phyloP scores from a whole-genome alignment of 1,284 basidiomycete species.

The Leccinum pachyderme region DNA sequence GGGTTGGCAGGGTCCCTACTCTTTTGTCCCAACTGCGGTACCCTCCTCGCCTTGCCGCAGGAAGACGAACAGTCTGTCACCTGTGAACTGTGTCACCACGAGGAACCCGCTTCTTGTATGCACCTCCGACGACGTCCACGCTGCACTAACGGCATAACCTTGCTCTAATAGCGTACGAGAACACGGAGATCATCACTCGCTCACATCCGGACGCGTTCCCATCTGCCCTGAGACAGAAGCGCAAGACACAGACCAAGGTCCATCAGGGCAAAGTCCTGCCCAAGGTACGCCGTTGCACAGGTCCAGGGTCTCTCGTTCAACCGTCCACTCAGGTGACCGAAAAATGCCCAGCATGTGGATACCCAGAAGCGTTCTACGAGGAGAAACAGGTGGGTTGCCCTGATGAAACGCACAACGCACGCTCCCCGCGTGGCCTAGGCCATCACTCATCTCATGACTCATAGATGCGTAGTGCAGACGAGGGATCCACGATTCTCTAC shows the following conservation, averaged over 20 bases:
- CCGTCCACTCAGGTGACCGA: slow-evolving; percentile 70
- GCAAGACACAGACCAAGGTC: slow-evolving; percentile 86
- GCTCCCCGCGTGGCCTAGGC: neutral
- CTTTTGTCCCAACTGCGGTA: slow-evolving; percentile 93
- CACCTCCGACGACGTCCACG: neutral
- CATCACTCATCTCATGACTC: neutral
- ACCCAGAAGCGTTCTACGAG: slow-evolving; percentile 76
- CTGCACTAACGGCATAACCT: neutral
- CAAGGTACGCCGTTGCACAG: slow-evolving; percentile 44
- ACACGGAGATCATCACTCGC: slow-evolving; percentile 85
- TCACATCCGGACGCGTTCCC: slow-evolving; percentile 96
- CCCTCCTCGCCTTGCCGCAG: slow-evolving; percentile 80
- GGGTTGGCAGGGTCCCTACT: slow-evolving; percentile 74
- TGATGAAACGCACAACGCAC: neutral
- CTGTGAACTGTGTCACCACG: slow-evolving; percentile 87
- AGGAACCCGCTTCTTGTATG: slow-evolving; percentile 86
- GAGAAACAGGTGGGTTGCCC: slow-evolving; percentile 63
- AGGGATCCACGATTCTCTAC: slow-evolving; percentile 85
- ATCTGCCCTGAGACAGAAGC: slow-evolving; percentile 81
- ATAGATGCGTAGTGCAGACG: slow-evolving; percentile 84
- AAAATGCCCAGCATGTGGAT: slow-evolving; percentile 88
- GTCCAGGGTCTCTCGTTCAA: slow-evolving; percentile 1
- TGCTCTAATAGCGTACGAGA: slow-evolving; percentile 77
- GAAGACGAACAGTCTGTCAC: slow-evolving; percentile 75
- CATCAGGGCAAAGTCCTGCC: slow-evolving; percentile 76